phyloP scores from a whole-genome alignment of 495 filamentous ascomycete genomes.

The Ramalina peruviana region DNA sequence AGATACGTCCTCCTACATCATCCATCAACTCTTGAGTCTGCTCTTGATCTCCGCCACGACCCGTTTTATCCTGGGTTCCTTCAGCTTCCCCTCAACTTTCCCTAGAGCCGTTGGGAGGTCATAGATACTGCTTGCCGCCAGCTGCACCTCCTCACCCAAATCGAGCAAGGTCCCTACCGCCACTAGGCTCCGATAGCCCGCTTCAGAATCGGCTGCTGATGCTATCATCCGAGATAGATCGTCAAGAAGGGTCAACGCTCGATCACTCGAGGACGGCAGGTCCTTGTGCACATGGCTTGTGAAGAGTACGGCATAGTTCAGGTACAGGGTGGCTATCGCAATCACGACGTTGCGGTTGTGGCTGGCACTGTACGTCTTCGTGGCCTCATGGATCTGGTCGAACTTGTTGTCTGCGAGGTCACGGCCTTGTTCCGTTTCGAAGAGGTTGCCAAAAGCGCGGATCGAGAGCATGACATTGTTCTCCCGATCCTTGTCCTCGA shows the following conservation, averaged over 20 bases:
- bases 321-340: conserved; percentile 65
- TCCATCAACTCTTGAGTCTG: conserved; percentile 12
- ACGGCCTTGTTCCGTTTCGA: conserved; percentile 59
- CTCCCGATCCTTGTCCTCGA: conserved; percentile 35
- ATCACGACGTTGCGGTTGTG: conserved; percentile 69
- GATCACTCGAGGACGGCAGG: conserved; percentile 36
- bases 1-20: too few relatives aligned
- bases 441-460: conserved; percentile 77
- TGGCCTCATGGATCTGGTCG: conserved; percentile 38
- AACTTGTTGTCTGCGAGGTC: conserved; percentile 43
- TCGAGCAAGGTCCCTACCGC: conserved; percentile 63
- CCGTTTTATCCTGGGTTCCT: conserved; percentile 37
- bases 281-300: conserved; percentile 21
- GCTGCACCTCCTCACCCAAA: conserved; percentile 33
- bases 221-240: conserved; percentile 47
- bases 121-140: conserved; percentile 36
- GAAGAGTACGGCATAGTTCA: conserved; percentile 69
- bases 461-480: conserved; percentile 82
- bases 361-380: conserved; percentile 31
- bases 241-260: conserved; percentile 45
- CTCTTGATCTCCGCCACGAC: conserved; percentile 32
- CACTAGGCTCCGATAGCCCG: conserved; percentile 68
- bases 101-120: conserved; percentile 25
- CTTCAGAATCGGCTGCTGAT: conserved; percentile 62
- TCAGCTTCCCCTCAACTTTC: conserved; percentile 23